Evolutionary conservation across 2,329 filamentous ascomycete genomes (phyloP).

Genomic region (Huntiella savannae): DNA sequence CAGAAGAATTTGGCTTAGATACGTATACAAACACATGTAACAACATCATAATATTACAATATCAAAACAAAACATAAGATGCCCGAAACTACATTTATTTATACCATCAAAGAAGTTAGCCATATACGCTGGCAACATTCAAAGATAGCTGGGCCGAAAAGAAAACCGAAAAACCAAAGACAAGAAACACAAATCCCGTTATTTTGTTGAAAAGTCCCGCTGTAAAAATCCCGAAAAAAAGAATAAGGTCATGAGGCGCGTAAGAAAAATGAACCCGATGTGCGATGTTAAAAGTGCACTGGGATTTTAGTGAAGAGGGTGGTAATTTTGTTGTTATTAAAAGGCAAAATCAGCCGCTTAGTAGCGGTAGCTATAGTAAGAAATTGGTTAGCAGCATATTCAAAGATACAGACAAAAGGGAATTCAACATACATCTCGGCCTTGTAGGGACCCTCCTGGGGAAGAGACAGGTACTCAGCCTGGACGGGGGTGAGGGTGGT

Average conservation of each 20-base stretch:
- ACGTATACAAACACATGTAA: neutral
- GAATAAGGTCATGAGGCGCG: conserved; percentile 12
- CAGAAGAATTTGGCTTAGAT: conserved; percentile 24
- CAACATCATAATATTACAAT: neutral
- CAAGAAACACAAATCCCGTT: conserved; percentile 8
- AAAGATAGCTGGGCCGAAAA: neutral
- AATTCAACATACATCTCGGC: conserved; percentile 54
- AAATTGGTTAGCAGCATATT: conserved; percentile 12
- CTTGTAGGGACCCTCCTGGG: conserved; percentile 86
- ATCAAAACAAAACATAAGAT: too few relatives aligned
- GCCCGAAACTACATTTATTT: neutral
- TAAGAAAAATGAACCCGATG: conserved; percentile 8
- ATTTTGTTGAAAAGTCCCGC: conserved; percentile 13
- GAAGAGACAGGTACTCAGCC: conserved; percentile 85
- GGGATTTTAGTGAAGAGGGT: conserved; percentile 10
- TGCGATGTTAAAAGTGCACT: conserved; percentile 12
- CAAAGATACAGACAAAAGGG: neutral
- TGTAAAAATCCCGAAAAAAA: conserved; percentile 12
- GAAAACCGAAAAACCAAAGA: conserved; percentile 1
- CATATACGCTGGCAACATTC: neutral
- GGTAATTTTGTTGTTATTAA: conserved; percentile 17
- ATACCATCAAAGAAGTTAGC: neutral
- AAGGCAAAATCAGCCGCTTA: conserved; percentile 16
- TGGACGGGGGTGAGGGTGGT: conserved; percentile 69
- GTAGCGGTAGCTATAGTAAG: conserved; percentile 25